phyloP scores from a whole-genome alignment of 2,329 filamentous ascomycete species.

The Aspergillus melleus region DNA sequence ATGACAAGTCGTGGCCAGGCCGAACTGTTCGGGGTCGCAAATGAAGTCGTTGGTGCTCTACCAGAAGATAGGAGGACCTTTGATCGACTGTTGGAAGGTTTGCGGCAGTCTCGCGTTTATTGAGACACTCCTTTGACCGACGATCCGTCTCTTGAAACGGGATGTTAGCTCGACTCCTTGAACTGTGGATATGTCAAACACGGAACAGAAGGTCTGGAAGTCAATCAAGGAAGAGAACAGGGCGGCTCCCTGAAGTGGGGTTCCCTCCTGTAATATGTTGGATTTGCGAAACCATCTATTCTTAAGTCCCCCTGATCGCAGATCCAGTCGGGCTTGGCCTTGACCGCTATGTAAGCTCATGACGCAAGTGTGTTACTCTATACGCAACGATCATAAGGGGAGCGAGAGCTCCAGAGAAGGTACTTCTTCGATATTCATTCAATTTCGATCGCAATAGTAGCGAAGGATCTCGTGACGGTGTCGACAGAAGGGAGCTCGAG shows the following conservation, averaged over 20 bases:
- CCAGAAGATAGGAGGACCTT: background rate
- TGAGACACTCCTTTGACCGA: background rate
- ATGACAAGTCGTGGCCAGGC: background rate
- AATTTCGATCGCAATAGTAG: background rate
- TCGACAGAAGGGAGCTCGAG: background rate
- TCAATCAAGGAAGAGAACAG: background rate
- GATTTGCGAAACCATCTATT: background rate
- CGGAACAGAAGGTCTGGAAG: background rate
- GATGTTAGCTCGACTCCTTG: background rate
- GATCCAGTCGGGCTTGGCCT: background rate
- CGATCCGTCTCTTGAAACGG: background rate
- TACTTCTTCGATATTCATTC: background rate
- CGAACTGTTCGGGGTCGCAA: background rate
- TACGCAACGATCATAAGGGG: background rate
- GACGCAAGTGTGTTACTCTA: background rate
- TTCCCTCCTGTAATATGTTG: background rate
- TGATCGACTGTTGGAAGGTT: background rate
- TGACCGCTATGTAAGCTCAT: background rate
- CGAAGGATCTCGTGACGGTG: background rate
- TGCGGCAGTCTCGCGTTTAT: background rate
- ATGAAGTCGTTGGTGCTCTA: background rate
- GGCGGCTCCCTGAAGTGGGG: background rate
- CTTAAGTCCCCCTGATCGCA: background rate
- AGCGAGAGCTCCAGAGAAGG: background rate
- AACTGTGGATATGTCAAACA: background rate